phyloP scores from a whole-genome alignment of 2,329 filamentous ascomycete species.

The Talaromyces atroroseus region DNA sequence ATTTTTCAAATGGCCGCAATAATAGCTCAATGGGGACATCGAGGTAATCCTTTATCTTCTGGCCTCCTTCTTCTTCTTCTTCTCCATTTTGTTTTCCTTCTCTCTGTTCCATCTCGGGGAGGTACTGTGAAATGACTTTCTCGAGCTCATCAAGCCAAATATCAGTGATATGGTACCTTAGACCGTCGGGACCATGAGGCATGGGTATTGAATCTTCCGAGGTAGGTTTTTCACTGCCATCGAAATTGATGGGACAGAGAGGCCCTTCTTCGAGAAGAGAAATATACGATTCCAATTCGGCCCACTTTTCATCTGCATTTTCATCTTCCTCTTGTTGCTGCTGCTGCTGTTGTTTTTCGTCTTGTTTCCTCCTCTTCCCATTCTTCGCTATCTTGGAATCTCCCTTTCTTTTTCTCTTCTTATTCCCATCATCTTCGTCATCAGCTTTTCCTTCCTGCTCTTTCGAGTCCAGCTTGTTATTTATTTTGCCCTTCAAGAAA shows the following conservation, averaged over 20 bases:
- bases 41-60: conserved; percentile 29
- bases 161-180: conserved; percentile 83
- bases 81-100: conserved; percentile 21
- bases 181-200: conserved; percentile 67
- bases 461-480: conserved; percentile 1
- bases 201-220: conserved; percentile 21
- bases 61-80: conserved; percentile 27
- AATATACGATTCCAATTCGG: conserved; percentile 33
- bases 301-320: conserved; percentile 21
- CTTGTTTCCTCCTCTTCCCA: conserved; percentile 19
- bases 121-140: conserved; percentile 54
- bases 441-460: neutral
- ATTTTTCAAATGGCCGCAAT: conserved; percentile 40
- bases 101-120: conserved; percentile 19
- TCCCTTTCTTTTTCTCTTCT: conserved; percentile 25
- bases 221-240: conserved; percentile 24
- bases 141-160: conserved; percentile 88
- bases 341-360: conserved; percentile 3
- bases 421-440: conserved; percentile 22
- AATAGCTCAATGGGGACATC: conserved; percentile 37
- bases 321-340: conserved; percentile 4
- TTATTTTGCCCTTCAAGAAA: conserved; percentile 27
- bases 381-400: conserved; percentile 17
- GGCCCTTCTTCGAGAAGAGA: conserved; percentile 37
- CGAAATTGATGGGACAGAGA: conserved; percentile 36